phyloP scores from a whole-genome alignment of 2,329 filamentous ascomycete species.

The Whalleya microplaca region DNA sequence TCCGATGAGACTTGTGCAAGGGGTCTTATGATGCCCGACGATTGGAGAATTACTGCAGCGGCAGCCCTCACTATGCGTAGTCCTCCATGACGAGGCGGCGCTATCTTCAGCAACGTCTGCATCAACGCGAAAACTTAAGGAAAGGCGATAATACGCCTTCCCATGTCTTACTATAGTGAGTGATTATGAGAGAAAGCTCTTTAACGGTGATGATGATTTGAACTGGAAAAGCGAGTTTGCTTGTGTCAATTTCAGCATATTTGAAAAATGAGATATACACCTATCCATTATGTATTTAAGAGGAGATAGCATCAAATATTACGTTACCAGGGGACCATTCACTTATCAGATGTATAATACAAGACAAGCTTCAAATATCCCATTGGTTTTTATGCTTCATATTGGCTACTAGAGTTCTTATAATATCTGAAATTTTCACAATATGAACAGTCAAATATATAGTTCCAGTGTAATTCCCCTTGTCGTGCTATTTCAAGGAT shows the following conservation, averaged over 20 bases:
- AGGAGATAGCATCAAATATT: not conserved
- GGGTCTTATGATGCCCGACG: not conserved
- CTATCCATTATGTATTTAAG: not conserved
- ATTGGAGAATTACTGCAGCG: constrained; percentile 10
- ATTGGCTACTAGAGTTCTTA: too few species aligned
- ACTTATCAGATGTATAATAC: too few species aligned
- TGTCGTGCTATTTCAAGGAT: too few species aligned
- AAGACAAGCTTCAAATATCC: too few species aligned
- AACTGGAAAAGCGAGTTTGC: not conserved
- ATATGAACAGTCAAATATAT: too few species aligned
- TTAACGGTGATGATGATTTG: not conserved
- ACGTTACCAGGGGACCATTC: not conserved
- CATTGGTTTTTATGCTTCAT: too few species aligned
- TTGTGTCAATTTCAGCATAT: not conserved
- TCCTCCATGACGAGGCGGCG: constrained; percentile 32
- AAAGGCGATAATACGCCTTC: constrained; percentile 22
- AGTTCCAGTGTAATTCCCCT: too few species aligned
- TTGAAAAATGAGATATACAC: not conserved
- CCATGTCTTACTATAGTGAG: constrained; percentile 11
- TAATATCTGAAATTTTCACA: too few species aligned
- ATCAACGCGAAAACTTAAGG: constrained; percentile 24
- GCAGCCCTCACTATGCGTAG: constrained; percentile 25
- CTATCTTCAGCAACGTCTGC: constrained; percentile 28
- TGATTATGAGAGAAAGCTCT: not conserved
- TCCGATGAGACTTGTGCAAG: constrained; percentile 1